Evolutionary conservation across 2,329 filamentous ascomycete genomes (phyloP).

Genomic region (Arthrobotrys entomopaga): DNA sequence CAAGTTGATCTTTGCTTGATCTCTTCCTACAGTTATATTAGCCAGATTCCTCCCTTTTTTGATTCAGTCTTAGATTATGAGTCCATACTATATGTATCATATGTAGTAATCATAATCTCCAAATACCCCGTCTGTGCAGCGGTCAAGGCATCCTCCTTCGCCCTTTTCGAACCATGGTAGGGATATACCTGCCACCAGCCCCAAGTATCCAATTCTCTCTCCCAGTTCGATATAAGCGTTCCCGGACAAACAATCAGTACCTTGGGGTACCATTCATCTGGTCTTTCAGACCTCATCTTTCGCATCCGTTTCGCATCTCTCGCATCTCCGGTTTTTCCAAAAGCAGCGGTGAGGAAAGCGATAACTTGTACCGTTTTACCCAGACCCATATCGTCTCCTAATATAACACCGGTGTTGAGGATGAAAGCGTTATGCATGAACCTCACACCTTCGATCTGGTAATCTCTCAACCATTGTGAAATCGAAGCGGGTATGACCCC

Average conservation of each 20-base stretch:
- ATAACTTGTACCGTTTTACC: slow-evolving; percentile 98
- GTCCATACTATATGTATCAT: slow-evolving; percentile 76
- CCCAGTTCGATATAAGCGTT: slow-evolving; percentile 90
- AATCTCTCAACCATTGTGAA: slow-evolving; percentile 89
- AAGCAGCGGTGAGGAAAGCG: slow-evolving; percentile 87
- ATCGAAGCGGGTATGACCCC: slow-evolving; percentile 88
- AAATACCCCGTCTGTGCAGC: slow-evolving; percentile 79
- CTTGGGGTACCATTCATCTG: slow-evolving; percentile 79
- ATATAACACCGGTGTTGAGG: slow-evolving; percentile 86
- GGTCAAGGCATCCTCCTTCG: slow-evolving; percentile 75
- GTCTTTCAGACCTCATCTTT: slow-evolving; percentile 72
- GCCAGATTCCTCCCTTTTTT: not conserved
- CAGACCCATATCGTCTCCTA: slow-evolving; percentile 97
- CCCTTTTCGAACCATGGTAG: slow-evolving; percentile 75
- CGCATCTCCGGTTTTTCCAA: slow-evolving; percentile 92
- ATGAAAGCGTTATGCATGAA: slow-evolving; percentile 92
- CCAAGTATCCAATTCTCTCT: slow-evolving; percentile 84
- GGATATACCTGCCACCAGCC: slow-evolving; percentile 92
- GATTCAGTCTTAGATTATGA: not conserved
- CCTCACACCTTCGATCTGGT: slow-evolving; percentile 84
- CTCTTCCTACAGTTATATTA: slow-evolving; percentile 35
- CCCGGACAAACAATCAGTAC: slow-evolving; percentile 89
- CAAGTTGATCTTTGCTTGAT: slow-evolving; percentile 79
- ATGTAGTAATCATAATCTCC: slow-evolving; percentile 95
- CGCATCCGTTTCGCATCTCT: slow-evolving; percentile 87